Percentiles rank a stretch among this genome's conserved stretches.
Evolutionary conservation across 768 basidiomycete genomes (phyloP).

Genomic region (Suillus weaverae): DNA sequence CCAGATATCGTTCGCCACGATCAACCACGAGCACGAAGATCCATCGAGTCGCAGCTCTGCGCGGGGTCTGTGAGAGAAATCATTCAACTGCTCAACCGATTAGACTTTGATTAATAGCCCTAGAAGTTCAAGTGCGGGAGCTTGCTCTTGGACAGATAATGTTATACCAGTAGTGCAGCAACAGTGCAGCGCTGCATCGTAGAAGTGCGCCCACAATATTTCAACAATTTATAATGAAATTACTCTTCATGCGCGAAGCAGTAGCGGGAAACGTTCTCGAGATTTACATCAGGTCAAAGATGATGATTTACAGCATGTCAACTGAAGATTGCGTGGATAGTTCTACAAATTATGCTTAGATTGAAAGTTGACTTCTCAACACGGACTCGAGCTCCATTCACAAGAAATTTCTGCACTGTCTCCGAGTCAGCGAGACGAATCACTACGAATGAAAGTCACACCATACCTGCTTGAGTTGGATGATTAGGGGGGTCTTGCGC

Average conservation of each 20-base stretch:
- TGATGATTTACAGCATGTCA: not conserved
- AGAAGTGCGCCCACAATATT: not conserved
- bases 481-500: constrained; percentile 25
- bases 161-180: too few species aligned
- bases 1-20: not conserved
- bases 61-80: not conserved
- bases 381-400: not conserved
- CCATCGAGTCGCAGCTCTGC: not conserved
- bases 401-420: not conserved
- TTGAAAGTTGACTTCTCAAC: not conserved
- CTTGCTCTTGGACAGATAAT: not conserved
- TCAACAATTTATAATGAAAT: not conserved
- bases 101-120: not conserved
- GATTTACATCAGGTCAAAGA: not conserved
- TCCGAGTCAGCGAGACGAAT: not conserved
- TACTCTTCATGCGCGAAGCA: not conserved
- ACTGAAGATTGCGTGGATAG: not conserved
- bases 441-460: not conserved
- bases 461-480: not conserved
- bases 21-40: not conserved
- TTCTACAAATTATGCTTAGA: not conserved
- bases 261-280: not conserved
- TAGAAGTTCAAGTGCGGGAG: too few species aligned
- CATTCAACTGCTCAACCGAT: not conserved
- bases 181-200: not conserved